Evolutionary conservation across 225 moss, liverwort and hornwort genomes (phyloP).

Genomic region (Anthoceros angustus): DNA sequence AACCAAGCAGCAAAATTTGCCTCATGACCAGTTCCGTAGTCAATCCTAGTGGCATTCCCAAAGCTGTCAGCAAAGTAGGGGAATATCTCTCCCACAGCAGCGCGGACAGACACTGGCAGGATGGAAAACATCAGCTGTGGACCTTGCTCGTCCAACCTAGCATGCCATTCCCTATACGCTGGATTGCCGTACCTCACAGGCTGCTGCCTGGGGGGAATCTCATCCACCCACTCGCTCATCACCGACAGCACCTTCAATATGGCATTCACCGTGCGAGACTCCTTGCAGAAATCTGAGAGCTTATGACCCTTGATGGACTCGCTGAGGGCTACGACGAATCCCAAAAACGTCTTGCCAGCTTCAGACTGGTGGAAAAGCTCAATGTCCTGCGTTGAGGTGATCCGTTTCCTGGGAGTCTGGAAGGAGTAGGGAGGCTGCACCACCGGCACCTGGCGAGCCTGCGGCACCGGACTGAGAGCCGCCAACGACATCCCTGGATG

Average conservation of each 20-base stretch:
- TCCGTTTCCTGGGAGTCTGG: constrained; percentile 53
- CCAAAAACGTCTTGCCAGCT: constrained; percentile 68
- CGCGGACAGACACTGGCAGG: constrained; percentile 45
- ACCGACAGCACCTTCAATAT: constrained; percentile 34
- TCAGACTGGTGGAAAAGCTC: constrained; percentile 69
- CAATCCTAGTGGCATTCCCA: constrained; percentile 86
- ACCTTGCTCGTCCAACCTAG: constrained; percentile 52
- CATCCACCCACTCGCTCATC: constrained; percentile 69
- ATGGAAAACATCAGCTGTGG: constrained; percentile 44
- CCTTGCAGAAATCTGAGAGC: constrained; percentile 65
- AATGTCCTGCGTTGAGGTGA: constrained; percentile 46
- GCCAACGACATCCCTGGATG: constrained; percentile 47
- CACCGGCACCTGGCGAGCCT: constrained; percentile 62
- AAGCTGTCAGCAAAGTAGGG: constrained; percentile 94
- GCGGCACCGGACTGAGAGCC: constrained; percentile 73
- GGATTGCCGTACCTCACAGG: constrained; percentile 88
- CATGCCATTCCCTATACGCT: constrained; percentile 76
- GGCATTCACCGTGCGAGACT: constrained; percentile 36
- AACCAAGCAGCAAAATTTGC: constrained; percentile 86
- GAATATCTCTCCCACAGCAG: constrained; percentile 51
- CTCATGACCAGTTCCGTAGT: constrained; percentile 92
- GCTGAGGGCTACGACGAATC: constrained; percentile 64
- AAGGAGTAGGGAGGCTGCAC: constrained; percentile 57
- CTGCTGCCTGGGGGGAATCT: constrained; percentile 83
- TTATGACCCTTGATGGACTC: constrained; percentile 70